Conservation (phyloP, 2,329 filamentous ascomycete genomes). For the Pezicula neosporulosa region DNA sequence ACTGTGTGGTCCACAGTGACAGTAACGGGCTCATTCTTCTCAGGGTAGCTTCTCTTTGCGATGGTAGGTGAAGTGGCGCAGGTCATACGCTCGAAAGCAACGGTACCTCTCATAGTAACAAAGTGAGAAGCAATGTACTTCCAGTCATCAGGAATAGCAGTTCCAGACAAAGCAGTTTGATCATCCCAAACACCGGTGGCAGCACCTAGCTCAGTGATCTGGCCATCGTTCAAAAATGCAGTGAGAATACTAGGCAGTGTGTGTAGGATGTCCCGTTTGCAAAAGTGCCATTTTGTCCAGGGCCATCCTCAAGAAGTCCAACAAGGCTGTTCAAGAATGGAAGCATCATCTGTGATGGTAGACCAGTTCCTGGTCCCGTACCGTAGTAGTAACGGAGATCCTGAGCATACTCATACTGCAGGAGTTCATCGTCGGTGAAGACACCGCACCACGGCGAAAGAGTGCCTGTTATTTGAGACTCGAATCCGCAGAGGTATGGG, state of each 20-base stretch:
- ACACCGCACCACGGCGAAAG: constrained; percentile 60
- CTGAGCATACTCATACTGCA: constrained; percentile 63
- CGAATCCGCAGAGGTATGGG: constrained; percentile 69
- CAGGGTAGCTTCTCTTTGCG: too few relatives aligned
- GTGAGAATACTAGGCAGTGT: constrained; percentile 54
- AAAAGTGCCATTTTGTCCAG: constrained; percentile 43
- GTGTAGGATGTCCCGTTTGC: constrained; percentile 42
- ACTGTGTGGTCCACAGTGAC: background rate
- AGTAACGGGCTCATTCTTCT: background rate
- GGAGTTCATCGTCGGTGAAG: constrained; percentile 58
- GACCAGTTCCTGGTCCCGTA: constrained; percentile 50
- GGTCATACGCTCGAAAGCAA: constrained; percentile 60
- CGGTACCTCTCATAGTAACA: constrained; percentile 61
- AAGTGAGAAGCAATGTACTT: constrained; percentile 54
- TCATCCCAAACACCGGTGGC: constrained; percentile 59
- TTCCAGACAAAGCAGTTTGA: constrained; percentile 44
- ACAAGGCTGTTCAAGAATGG: constrained; percentile 55
- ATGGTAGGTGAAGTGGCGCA: constrained; percentile 31
- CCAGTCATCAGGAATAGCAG: constrained; percentile 41
- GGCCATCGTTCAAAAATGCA: constrained; percentile 63
- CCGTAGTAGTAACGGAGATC: constrained; percentile 69
- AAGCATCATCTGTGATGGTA: constrained; percentile 56
- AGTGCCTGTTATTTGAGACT: constrained; percentile 61
- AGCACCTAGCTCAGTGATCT: constrained; percentile 58
- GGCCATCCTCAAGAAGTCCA: constrained; percentile 47